Percentiles rank a stretch among this genome's conserved stretches.
These are phyloP conservation scores for Knoxia roxburghii DNA, from an alignment of 257 asterid species.

Conservation along the genomic window DNA sequence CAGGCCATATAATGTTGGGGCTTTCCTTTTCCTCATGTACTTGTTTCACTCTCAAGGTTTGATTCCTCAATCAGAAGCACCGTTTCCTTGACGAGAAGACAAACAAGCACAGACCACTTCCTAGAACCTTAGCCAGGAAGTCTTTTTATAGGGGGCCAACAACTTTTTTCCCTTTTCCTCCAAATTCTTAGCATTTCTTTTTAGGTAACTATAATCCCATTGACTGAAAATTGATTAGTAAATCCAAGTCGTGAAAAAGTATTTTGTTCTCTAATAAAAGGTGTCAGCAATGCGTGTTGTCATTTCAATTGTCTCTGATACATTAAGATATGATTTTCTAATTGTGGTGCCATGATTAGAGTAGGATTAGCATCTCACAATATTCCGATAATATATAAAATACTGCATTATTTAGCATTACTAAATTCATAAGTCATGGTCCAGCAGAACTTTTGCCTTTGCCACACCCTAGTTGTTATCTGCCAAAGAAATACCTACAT, in stretches of 20 bases:
- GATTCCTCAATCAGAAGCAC: slow-evolving; percentile 2
- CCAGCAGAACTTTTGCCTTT: not conserved
- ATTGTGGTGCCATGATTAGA: slow-evolving; percentile 10
- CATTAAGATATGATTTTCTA: slow-evolving; percentile 7
- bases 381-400: not conserved
- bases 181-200: slow-evolving; percentile 18
- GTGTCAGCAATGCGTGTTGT: slow-evolving; percentile 7
- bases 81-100: slow-evolving; percentile 10
- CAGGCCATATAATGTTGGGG: not conserved
- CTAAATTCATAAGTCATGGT: not conserved
- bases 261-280: not conserved
- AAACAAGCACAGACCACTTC: not conserved
- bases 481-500: not conserved
- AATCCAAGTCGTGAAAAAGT: slow-evolving; percentile 13
- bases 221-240: slow-evolving; percentile 11
- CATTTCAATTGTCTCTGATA: not conserved
- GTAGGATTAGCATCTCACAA: slow-evolving; percentile 6
- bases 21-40: not conserved
- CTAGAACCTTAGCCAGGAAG: not conserved
- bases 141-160: slow-evolving; percentile 7
- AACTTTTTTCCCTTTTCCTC: not conserved
- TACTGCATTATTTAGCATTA: slow-evolving; percentile 3
- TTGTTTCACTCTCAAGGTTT: not conserved
- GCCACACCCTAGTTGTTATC: not conserved
- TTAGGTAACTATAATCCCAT: slow-evolving; percentile 19